A percentile compares a stretch with the other conserved stretches of the same genome.
These are phyloP conservation scores for Fusarium stilboides DNA, from an alignment of 2,329 filamentous ascomycete genomes.

Conservation along the genomic window DNA sequence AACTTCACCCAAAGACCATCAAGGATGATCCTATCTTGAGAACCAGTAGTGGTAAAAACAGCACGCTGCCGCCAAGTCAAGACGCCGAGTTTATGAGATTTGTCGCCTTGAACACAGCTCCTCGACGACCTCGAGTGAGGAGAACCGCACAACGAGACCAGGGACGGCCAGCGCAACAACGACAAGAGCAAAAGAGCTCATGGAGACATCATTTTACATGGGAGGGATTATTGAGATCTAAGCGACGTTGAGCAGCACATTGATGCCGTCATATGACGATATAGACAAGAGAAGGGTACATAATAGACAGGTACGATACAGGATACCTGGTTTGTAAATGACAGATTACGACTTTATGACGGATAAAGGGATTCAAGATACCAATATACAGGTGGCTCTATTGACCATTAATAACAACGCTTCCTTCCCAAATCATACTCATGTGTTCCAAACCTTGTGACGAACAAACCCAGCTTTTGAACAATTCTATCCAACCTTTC, in stretches of 20 bases:
- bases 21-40: slow-evolving; percentile 58
- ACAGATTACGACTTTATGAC: slow-evolving; percentile 48
- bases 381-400: slow-evolving; percentile 38
- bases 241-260: slow-evolving; percentile 35
- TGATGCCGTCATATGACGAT: neutral
- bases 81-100: slow-evolving; percentile 54
- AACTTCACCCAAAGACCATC: slow-evolving; percentile 59
- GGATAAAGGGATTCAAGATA: slow-evolving; percentile 39
- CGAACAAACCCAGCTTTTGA: neutral
- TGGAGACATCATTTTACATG: slow-evolving; percentile 45
- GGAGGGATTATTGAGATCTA: slow-evolving; percentile 47
- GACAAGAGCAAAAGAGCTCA: slow-evolving; percentile 21
- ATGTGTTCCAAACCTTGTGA: neutral
- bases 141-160: slow-evolving; percentile 7
- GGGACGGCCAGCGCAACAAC: slow-evolving; percentile 12
- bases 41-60: slow-evolving; percentile 44
- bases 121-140: slow-evolving; percentile 14
- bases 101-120: slow-evolving; percentile 38
- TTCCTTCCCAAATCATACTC: slow-evolving; percentile 5
- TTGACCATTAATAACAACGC: slow-evolving; percentile 28
- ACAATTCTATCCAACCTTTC: neutral
- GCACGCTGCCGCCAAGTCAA: slow-evolving; percentile 58
- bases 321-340: slow-evolving; percentile 19
- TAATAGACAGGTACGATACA: slow-evolving; percentile 3
- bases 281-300: slow-evolving; percentile 9